These are phyloP conservation scores for Phytophthora vignae DNA, from an alignment of 352 stramenopile genomes.

Conservation along the genomic window DNA sequence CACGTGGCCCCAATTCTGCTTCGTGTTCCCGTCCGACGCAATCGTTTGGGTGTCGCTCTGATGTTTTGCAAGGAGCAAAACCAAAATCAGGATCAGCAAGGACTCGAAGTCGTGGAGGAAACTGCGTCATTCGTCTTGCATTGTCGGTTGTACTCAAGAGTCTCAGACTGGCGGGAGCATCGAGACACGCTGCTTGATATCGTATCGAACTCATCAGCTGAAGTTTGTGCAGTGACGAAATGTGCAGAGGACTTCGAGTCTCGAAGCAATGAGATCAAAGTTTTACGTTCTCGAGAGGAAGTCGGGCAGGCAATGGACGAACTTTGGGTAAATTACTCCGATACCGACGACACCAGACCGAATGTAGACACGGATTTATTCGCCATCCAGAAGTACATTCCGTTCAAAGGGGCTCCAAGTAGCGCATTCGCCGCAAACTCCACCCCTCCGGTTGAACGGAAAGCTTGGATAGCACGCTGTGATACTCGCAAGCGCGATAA, in stretches of 20 bases:
- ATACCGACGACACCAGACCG: not conserved
- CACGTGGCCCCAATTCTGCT: constrained; percentile 38
- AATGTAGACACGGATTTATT: constrained; percentile 4
- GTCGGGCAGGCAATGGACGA: constrained; percentile 28
- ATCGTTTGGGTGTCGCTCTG: constrained; percentile 21
- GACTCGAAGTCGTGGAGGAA: not conserved
- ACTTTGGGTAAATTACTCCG: constrained; percentile 15
- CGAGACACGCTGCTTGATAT: constrained; percentile 21
- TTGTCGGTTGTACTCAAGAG: constrained; percentile 26
- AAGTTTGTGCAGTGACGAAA: constrained; percentile 38
- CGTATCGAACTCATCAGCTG: constrained; percentile 25
- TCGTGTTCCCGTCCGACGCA: constrained; percentile 14
- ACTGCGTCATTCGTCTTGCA: constrained; percentile 15
- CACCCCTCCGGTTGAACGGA: constrained; percentile 11
- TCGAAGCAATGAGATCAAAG: constrained; percentile 21
- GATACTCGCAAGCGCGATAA: constrained; percentile 65
- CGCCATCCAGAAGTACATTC: constrained; percentile 63
- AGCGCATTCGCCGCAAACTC: not conserved
- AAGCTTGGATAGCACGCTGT: constrained; percentile 64
- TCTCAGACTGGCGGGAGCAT: constrained; percentile 24
- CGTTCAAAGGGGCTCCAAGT: constrained; percentile 42
- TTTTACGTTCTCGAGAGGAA: constrained; percentile 29
- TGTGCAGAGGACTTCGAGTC: constrained; percentile 22
- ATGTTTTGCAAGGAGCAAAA: constrained; percentile 35
- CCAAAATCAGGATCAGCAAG: constrained; percentile 18